Base-by-base conservation (phyloP, 306 rosid species). In the Acacia crassicarpa region DNA sequence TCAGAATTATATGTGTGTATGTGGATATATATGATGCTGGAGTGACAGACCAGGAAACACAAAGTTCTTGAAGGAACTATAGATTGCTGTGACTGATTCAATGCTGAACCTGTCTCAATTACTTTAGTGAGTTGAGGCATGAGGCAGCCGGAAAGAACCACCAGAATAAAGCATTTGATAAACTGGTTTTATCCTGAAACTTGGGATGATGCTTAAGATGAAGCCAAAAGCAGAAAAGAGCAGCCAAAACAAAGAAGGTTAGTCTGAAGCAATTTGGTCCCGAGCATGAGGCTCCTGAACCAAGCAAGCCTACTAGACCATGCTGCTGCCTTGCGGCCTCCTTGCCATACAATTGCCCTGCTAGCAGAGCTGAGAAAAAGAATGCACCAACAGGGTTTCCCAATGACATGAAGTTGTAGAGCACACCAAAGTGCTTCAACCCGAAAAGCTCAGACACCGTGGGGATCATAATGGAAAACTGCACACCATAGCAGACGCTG, bases 361-460 rank as follows among this genome's bases (percentile, higher is more conserved):
- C 97, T 20, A 91, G 87, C 68, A 93, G 89, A 66, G 89, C 92
- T 32, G 97, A 91, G 85, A 93, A 93, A 51, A 91, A 88, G 62
- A 84, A 72, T 16, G 98, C 98, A 2, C 93, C 98, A 2, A 93
- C 79, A 65, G 97, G 97, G 77, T 93, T 93, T 78, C 94, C 97
- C 54, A 91, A 45, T 0, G 91, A 53, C 90, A 89, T 88, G 80
- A 92, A 53, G 77, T 75, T 90, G 91, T 75, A 74, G 43, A 93
- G 76, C 59, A 91, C 33, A 4, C 98, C 98, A 7, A 91, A 93
- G 86, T 91, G 86, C 84, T 80, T 90, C 85, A 93, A 48, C 32
- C 97, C 98, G 12, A 93, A 91, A 59, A 91, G 90, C 84, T 93
- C 97, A 0, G 98, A 93, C 73, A 91, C 97, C 0, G 98, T 86